These are phyloP conservation scores for barley (Hordeum vulgare) DNA, from an alignment of 176 grass and related monocot species.

Conservation along the genomic window DNA sequence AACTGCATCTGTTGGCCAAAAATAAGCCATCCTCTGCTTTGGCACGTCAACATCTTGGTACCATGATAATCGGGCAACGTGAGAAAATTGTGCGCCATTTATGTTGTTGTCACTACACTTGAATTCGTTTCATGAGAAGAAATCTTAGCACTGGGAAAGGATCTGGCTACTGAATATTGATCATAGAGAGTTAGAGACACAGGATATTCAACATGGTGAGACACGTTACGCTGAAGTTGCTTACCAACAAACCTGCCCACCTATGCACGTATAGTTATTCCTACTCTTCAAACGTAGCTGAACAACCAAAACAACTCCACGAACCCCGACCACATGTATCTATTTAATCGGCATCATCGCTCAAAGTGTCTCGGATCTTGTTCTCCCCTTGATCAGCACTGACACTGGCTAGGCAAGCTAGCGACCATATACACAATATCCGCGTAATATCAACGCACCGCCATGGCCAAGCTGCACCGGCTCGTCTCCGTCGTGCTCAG, in stretches of 20 bases:
- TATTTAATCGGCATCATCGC: background rate
- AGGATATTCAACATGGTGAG: background rate
- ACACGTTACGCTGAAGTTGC: slow-evolving; percentile 6
- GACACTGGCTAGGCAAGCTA: background rate
- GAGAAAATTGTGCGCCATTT: background rate
- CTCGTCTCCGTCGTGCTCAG: slow-evolving; percentile 38
- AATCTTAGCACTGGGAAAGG: background rate
- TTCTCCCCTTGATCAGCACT: background rate
- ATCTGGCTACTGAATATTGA: background rate
- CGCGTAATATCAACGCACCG: background rate
- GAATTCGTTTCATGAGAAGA: background rate
- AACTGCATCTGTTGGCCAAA: background rate
- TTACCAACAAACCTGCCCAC: slow-evolving; percentile 30
- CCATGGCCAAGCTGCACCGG: slow-evolving; percentile 54
- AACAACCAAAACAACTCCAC: slow-evolving; percentile 33
- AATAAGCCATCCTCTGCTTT: background rate
- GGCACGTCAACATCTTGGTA: background rate
- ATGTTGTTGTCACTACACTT: background rate
- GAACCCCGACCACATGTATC: slow-evolving; percentile 2
- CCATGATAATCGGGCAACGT: background rate
- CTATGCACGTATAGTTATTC: background rate
- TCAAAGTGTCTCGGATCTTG: background rate
- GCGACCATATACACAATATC: background rate
- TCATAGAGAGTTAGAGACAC: background rate
- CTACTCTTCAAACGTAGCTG: slow-evolving; percentile 15